These are phyloP conservation scores for Neotropicomus parvogracilis DNA, from an alignment of 1,284 basidiomycete genomes.

Conservation along the genomic window DNA sequence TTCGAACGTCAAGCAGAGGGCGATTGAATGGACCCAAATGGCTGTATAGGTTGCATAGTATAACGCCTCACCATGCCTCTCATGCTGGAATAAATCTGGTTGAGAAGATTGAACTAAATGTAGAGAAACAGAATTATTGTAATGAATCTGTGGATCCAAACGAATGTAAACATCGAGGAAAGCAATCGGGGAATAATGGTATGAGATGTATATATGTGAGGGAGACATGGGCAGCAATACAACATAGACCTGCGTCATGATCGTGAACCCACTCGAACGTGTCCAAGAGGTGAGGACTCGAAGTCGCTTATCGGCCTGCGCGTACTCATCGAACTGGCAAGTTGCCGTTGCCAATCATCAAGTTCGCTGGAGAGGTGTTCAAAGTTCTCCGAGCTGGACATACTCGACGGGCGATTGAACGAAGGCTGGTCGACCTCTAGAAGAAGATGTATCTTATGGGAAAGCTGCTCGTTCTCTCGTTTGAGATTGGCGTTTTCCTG, in stretches of 20 bases:
- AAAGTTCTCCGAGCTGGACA: constrained; percentile 80
- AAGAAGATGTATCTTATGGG: constrained; percentile 82
- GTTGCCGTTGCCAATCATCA: constrained; percentile 79
- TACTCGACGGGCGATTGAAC: constrained; percentile 65
- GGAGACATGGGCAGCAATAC: constrained; percentile 27
- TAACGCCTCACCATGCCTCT: constrained; percentile 20
- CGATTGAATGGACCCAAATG: constrained; percentile 82
- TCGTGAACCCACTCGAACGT: constrained; percentile 61
- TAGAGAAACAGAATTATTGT: constrained; percentile 26
- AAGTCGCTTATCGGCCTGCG: constrained; percentile 69
- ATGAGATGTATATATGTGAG: constrained; percentile 51
- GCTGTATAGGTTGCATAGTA: constrained; percentile 38
- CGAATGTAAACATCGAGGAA: constrained; percentile 42
- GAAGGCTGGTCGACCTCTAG: constrained; percentile 78
- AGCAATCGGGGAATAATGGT: constrained; percentile 44
- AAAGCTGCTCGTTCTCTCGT: constrained; percentile 80
- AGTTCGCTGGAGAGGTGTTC: constrained; percentile 73
- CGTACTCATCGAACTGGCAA: constrained; percentile 70
- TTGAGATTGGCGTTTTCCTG: constrained; percentile 73
- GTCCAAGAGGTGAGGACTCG: constrained; percentile 49
- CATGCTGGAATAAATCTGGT: constrained; percentile 37
- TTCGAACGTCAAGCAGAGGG: constrained; percentile 79
- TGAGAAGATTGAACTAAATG: constrained; percentile 11
- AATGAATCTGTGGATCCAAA: constrained; percentile 50
- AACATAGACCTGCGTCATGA: constrained; percentile 49